Conservation (phyloP, 495 filamentous ascomycete species). For the Pseudomonodictys pantanalensis region DNA sequence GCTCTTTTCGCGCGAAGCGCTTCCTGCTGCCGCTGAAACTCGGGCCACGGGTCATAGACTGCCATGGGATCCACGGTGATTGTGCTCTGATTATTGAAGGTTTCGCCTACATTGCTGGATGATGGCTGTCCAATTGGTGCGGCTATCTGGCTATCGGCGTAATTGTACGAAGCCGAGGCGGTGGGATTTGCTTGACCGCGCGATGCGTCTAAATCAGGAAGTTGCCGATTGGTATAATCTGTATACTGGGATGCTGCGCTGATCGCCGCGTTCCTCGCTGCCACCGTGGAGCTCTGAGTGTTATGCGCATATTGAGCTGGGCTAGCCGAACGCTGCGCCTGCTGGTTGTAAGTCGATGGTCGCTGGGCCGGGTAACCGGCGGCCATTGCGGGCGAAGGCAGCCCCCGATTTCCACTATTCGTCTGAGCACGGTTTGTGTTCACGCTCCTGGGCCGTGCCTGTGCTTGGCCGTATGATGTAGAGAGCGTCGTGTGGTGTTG, state of each 20-base stretch:
- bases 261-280: neutral
- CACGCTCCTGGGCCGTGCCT: slow-evolving; percentile 24
- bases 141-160: slow-evolving; percentile 13
- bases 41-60: slow-evolving; percentile 44
- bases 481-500: neutral
- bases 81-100: slow-evolving; percentile 23
- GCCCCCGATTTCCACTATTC: neutral
- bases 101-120: slow-evolving; percentile 5
- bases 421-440: slow-evolving; percentile 10
- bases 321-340: slow-evolving; percentile 17
- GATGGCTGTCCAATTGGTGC: slow-evolving; percentile 12
- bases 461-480: slow-evolving; percentile 13
- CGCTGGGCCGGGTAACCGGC: slow-evolving; percentile 22
- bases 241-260: slow-evolving; percentile 17
- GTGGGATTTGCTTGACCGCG: neutral
- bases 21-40: slow-evolving; percentile 37
- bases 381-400: slow-evolving; percentile 16
- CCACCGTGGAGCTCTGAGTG: neutral
- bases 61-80: slow-evolving; percentile 45
- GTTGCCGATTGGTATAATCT: slow-evolving; percentile 16
- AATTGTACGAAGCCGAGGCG: slow-evolving; percentile 11
- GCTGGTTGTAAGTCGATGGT: slow-evolving; percentile 22
- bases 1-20: slow-evolving; percentile 17
- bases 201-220: slow-evolving; percentile 11
- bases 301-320: slow-evolving; percentile 14